Conservation (phyloP, 1,284 basidiomycete genomes). For the Tilletia indica region DNA sequence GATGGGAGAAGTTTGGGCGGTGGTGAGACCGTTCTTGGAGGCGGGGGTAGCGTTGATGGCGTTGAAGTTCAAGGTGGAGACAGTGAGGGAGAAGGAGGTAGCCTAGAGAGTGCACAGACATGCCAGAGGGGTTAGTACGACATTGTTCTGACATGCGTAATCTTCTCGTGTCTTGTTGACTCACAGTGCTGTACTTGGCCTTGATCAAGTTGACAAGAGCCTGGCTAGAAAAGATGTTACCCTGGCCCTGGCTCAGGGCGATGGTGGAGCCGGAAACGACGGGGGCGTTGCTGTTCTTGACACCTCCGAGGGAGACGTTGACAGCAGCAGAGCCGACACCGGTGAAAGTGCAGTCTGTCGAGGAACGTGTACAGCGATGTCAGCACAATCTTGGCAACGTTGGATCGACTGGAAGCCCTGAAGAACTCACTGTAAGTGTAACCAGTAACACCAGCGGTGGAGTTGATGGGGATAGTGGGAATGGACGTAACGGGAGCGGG, state of each 20-base stretch:
- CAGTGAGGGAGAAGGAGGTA: slow-evolving; percentile 6
- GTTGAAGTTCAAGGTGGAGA: slow-evolving; percentile 10
- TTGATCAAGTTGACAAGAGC: slow-evolving; percentile 11
- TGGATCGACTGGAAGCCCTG: too few relatives aligned
- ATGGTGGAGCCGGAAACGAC: slow-evolving; percentile 11
- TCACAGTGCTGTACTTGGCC: slow-evolving; percentile 13
- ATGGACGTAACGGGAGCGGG: slow-evolving; percentile 6
- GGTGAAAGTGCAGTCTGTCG: slow-evolving; percentile 9
- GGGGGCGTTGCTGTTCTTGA: slow-evolving; percentile 12
- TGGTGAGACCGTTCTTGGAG: slow-evolving; percentile 6
- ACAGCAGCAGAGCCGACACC: slow-evolving; percentile 2
- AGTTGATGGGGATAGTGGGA: slow-evolving; percentile 16
- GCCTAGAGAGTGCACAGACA: not conserved
- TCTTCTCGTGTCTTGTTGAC: not conserved
- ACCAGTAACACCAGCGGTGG: slow-evolving; percentile 11
- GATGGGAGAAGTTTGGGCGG: slow-evolving; percentile 1
- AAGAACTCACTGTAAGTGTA: slow-evolving; percentile 4
- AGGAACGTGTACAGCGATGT: too few relatives aligned
- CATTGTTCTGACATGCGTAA: not conserved
- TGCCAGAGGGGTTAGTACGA: not conserved
- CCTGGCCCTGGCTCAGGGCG: slow-evolving; percentile 10
- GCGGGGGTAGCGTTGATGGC: slow-evolving; percentile 13
- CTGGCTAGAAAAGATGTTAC: slow-evolving; percentile 14
- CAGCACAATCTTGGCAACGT: too few relatives aligned
- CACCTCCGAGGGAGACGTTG: slow-evolving; percentile 6